These are phyloP conservation scores for Lepidium africanum DNA, from an alignment of 345 rosid species.

Conservation along the genomic window DNA sequence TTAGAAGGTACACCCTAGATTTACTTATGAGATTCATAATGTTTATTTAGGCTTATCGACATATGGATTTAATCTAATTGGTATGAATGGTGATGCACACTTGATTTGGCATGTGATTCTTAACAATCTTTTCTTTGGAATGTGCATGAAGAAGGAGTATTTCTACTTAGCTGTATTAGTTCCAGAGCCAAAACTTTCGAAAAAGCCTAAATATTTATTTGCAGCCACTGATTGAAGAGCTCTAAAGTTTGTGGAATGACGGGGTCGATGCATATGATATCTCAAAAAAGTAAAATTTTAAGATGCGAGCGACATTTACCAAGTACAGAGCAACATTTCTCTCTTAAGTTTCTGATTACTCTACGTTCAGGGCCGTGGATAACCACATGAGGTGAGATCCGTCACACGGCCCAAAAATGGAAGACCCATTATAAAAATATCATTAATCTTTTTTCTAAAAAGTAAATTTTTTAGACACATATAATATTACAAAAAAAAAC, in stretches of 20 bases:
- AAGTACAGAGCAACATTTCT: no score
- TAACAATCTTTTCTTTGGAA: not conserved
- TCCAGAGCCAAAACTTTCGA: not conserved
- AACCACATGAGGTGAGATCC: no score
- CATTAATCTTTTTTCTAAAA: no score
- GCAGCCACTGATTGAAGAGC: not conserved
- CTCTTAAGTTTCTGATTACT: no score
- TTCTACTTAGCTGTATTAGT: not conserved
- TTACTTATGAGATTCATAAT: not conserved
- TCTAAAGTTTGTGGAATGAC: not conserved
- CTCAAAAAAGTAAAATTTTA: not conserved
- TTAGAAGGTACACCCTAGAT: not conserved
- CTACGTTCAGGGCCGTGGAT: no score
- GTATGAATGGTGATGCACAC: not conserved
- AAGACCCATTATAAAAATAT: no score
- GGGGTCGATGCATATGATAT: not conserved
- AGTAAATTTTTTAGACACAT: no score
- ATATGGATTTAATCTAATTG: not conserved
- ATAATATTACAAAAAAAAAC: no score
- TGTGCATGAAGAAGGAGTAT: no score
- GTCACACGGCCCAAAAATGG: no score
- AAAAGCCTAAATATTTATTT: not conserved
- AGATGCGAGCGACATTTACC: no score
- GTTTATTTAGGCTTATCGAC: not conserved
- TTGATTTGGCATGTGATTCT: not conserved